These are phyloP conservation scores for Capillidium heterosporum DNA, from an alignment of 371 early-diverging fungal species.

Conservation along the genomic window DNA sequence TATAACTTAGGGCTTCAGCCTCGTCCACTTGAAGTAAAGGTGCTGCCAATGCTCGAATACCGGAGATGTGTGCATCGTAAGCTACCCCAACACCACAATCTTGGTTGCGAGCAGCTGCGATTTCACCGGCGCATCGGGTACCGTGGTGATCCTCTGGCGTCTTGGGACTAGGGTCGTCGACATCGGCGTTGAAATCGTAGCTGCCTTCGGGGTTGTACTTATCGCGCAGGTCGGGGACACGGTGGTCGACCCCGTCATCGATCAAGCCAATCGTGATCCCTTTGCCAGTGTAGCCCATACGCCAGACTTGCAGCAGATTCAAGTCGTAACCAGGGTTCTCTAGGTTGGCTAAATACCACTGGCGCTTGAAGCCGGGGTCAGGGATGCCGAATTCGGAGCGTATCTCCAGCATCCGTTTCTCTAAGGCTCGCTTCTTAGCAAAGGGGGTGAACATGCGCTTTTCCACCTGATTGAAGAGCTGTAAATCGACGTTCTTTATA, in stretches of 20 bases:
- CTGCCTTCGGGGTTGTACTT: conserved; percentile 77
- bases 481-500: too few species aligned
- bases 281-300: conserved; percentile 34
- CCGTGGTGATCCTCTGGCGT: conserved; percentile 78
- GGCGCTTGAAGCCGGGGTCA: conserved; percentile 60
- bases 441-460: too few species aligned
- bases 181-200: conserved; percentile 81
- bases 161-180: conserved; percentile 53
- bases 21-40: conserved; percentile 75
- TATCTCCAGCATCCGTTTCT: neutral
- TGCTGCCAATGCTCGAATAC: conserved; percentile 78
- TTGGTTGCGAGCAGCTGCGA: conserved; percentile 73
- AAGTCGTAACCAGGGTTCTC: conserved; percentile 37
- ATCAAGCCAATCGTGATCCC: conserved; percentile 77
- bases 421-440: neutral
- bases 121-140: conserved; percentile 93
- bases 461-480: too few species aligned
- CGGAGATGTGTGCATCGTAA: conserved; percentile 68
- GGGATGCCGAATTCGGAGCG: conserved; percentile 2
- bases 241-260: conserved; percentile 36
- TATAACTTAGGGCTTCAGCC: conserved; percentile 72
- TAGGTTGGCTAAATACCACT: conserved; percentile 60
- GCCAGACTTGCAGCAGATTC: conserved; percentile 15
- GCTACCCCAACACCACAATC: conserved; percentile 94
- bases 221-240: conserved; percentile 18